These are phyloP conservation scores for Phytopythium litorale DNA, from an alignment of 352 stramenopile genomes.

Conservation along the genomic window DNA sequence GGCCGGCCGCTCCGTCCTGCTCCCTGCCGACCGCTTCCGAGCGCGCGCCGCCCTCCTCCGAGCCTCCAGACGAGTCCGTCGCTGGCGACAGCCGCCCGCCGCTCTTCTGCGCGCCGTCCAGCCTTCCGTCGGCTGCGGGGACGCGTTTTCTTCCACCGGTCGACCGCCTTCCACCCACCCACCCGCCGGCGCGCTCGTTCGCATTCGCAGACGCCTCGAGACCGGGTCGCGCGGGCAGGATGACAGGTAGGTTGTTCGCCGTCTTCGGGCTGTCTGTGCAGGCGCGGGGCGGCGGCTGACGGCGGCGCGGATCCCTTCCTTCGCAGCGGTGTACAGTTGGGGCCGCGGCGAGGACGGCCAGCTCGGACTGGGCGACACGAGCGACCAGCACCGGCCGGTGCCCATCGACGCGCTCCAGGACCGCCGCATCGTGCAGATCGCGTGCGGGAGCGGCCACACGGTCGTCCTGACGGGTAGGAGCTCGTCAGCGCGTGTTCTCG, in stretches of 20 bases:
- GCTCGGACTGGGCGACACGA: conserved; percentile 82
- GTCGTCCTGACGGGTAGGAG: conserved; percentile 74
- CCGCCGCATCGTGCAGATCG: conserved; percentile 83
- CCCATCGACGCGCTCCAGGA: conserved; percentile 82
- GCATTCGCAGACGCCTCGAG: not conserved
- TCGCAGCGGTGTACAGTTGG: conserved; percentile 79
- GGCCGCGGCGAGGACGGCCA: conserved; percentile 86
- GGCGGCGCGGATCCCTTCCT: not conserved
- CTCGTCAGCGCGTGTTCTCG: no score
- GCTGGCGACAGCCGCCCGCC: not conserved
- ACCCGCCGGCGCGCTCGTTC: not conserved
- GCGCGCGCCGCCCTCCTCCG: no score
- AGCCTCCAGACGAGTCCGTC: not conserved
- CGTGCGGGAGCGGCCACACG: conserved; percentile 85
- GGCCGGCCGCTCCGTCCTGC: no score
- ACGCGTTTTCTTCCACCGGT: no score
- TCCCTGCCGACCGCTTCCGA: no score
- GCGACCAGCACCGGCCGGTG: conserved; percentile 82
- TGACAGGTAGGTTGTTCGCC: not conserved
- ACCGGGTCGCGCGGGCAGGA: not conserved
- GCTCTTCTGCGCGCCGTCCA: not conserved
- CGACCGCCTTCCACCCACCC: no score
- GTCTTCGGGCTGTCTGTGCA: no score
- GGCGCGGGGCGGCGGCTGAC: not conserved
- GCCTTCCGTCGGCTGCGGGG: no score